Evolutionary conservation across 768 basidiomycete species (phyloP).

Genomic region (Tricholoma terreum): DNA sequence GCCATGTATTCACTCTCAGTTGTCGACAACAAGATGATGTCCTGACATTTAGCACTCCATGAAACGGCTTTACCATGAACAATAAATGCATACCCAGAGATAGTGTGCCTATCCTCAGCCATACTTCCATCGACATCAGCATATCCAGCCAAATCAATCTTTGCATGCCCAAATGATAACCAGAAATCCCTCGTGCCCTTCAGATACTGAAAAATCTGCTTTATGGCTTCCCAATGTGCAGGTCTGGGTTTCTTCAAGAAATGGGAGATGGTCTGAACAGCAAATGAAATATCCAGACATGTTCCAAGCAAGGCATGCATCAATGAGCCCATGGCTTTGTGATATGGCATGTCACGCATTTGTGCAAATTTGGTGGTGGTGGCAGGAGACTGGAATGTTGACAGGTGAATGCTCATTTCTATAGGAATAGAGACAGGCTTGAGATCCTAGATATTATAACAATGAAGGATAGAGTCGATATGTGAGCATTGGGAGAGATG

Average conservation of each 20-base stretch:
- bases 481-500: too few relatives aligned
- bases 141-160: conserved; percentile 16
- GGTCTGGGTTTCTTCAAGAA: neutral
- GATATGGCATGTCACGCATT: conserved; percentile 23
- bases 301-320: neutral
- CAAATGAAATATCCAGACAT: neutral
- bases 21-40: conserved; percentile 26
- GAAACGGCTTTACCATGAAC: too few relatives aligned
- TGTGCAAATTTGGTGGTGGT: conserved; percentile 12
- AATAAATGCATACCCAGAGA: too few relatives aligned
- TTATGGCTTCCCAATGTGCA: neutral
- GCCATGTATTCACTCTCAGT: too few relatives aligned
- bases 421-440: conserved; percentile 26
- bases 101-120: conserved; percentile 22
- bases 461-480: conserved; percentile 26
- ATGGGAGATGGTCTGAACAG: neutral
- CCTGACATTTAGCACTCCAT: too few relatives aligned
- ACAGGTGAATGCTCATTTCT: conserved; percentile 6
- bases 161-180: neutral
- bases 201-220: neutral
- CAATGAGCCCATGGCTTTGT: conserved; percentile 1
- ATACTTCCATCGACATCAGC: conserved; percentile 22
- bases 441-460: conserved; percentile 23
- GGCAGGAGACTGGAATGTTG: conserved; percentile 12
- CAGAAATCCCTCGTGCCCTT: neutral